A percentile compares a stretch with the other conserved stretches of the same genome.
Evolutionary conservation across 164 flowering plant genomes (phyloP).

Genomic region (Santalum album): DNA sequence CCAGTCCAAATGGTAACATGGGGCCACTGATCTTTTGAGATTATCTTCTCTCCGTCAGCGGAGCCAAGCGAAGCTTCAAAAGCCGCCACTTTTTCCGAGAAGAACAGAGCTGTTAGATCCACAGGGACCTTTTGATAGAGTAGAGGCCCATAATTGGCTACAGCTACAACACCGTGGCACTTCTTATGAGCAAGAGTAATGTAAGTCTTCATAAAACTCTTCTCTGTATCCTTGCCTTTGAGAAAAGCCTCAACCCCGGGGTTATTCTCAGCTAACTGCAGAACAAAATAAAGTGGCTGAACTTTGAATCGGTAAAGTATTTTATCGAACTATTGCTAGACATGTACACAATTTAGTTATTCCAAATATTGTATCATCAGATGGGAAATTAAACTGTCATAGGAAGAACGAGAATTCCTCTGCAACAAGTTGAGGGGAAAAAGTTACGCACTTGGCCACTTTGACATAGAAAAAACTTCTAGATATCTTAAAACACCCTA

Average conservation of each 20-base stretch:
- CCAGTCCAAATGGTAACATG: conserved; percentile 89
- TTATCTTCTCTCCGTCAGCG: conserved; percentile 58
- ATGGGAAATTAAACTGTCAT: too few relatives aligned
- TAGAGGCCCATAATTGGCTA: conserved; percentile 60
- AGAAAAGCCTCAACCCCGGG: conserved; percentile 40
- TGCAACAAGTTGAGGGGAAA: too few relatives aligned
- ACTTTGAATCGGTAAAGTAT: too few relatives aligned
- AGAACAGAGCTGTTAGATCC: conserved; percentile 49
- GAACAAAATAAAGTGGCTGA: too few relatives aligned
- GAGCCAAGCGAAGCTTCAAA: conserved; percentile 54
- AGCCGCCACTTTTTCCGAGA: conserved; percentile 70
- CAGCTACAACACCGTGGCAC: conserved; percentile 81
- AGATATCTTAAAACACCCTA: too few relatives aligned
- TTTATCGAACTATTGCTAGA: too few relatives aligned
- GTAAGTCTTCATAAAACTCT: conserved; percentile 47
- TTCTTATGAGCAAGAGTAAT: conserved; percentile 92
- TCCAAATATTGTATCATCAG: too few relatives aligned
- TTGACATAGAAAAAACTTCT: too few relatives aligned
- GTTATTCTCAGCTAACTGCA: conserved; percentile 49
- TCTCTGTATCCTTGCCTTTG: conserved; percentile 36
- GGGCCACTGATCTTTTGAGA: conserved; percentile 77
- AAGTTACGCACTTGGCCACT: too few relatives aligned
- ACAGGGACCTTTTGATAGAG: conserved; percentile 56
- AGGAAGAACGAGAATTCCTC: too few relatives aligned
- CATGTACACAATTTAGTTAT: too few relatives aligned